Evolutionary conservation across 2,329 filamentous ascomycete genomes (phyloP), one percentile per base, ranked within the genome.

Genomic region (Leptoxyphium fumago): DNA sequence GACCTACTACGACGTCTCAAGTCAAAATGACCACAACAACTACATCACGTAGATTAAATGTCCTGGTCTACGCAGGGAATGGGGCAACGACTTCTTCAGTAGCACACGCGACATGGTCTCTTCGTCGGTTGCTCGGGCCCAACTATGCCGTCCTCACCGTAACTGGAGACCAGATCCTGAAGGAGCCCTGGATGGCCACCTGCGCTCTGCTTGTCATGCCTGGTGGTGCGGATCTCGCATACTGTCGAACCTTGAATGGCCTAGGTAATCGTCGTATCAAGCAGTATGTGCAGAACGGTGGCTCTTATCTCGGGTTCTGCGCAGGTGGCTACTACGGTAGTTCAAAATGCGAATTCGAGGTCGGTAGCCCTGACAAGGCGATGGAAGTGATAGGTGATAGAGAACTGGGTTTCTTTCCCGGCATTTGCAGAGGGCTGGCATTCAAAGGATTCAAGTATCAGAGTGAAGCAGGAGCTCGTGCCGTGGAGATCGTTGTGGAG

Each of bases 91-190:
- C 83, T 43, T 84, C 91, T 59, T 94, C 88, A 13, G 85, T 96
- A 48, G 79, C 84, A 40, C 89, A 96, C 61, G 89, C 84, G 63
- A 74, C 94, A 48, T 87, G 83, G 67, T 82, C 86, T 17, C 75
- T 98, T 14, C 84, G 87, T 47, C 80, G 84, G 32, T 75, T 96
- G 4, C 78, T 96, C 18, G 84, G 85, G 2, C 83, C 87, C 42
- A 83, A 88, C 63, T 96, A 98, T 67, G 91, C 89, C 46, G 86
- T 98, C 50, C 88, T 88, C 50, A 82, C 87, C 44, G 75, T 96
- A 49, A 81, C 76, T 26, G 82, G 87, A 46, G 72, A 80, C 6
- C 78, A 82, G 51, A 70, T 98, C 45, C 71, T 94, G 57, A 87
- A 88, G 52, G 91, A 98, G 61, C 91, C 91, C 10, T 98, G 91